A percentile compares a stretch with the other conserved stretches of the same genome.
Conservation (phyloP, 495 filamentous ascomycete species). For the Amorphotheca resinae region DNA sequence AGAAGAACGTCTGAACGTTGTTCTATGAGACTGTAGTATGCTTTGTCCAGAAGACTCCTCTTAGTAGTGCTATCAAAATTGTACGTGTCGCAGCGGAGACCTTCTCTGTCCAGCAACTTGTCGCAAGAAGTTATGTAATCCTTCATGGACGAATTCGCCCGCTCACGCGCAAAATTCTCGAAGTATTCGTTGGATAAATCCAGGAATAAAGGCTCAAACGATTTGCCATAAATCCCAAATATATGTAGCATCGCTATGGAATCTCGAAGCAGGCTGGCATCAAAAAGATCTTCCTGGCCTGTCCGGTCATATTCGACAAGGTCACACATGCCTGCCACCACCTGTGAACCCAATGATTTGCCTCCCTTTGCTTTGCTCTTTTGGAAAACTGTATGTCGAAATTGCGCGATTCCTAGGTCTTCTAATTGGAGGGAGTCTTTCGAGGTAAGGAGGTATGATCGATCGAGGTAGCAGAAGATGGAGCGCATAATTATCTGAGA, state of each 20-base stretch:
- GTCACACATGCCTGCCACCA: constrained; percentile 62
- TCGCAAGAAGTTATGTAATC: constrained; percentile 58
- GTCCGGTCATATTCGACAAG: constrained; percentile 61
- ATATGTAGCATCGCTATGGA: constrained; percentile 70
- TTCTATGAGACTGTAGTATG: constrained; percentile 55
- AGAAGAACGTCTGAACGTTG: constrained; percentile 50
- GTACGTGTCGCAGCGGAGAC: constrained; percentile 60
- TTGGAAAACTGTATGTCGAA: constrained; percentile 44
- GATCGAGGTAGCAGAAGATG: constrained; percentile 86
- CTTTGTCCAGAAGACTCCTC: constrained; percentile 52
- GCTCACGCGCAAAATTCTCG: constrained; percentile 47
- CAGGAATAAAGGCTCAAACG: constrained; percentile 70
- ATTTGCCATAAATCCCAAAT: constrained; percentile 60
- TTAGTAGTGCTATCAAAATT: constrained; percentile 73
- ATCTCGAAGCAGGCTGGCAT: constrained; percentile 47
- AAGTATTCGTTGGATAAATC: constrained; percentile 52
- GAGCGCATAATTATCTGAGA: constrained; percentile 58
- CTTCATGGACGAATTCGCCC: constrained; percentile 46
- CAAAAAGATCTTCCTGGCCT: constrained; percentile 33
- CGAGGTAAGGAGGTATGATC: constrained; percentile 68
- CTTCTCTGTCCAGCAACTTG: constrained; percentile 54
- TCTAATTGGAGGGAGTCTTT: constrained; percentile 40
- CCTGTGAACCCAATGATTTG: constrained; percentile 33
- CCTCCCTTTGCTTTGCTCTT: constrained; percentile 41
- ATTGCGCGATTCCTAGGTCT: constrained; percentile 45